These are phyloP conservation scores for Sordaria brevicollis DNA, from an alignment of 495 filamentous ascomycete genomes.

Conservation along the genomic window DNA sequence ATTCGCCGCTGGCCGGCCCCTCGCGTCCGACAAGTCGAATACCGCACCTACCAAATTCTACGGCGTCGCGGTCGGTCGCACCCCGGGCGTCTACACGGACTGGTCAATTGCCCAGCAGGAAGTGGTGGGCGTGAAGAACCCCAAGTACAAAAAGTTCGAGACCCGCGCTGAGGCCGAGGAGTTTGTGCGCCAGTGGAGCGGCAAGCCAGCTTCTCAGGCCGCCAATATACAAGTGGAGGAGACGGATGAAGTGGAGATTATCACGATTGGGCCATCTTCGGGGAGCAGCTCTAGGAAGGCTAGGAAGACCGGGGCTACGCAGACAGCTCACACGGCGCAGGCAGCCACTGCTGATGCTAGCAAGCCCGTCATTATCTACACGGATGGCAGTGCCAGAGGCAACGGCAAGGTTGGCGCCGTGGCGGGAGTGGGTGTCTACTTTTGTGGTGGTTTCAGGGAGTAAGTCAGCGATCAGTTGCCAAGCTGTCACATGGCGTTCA, in stretches of 20 bases:
- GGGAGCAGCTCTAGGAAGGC: conserved; percentile 53
- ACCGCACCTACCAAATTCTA: conserved; percentile 54
- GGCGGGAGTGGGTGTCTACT: conserved; percentile 83
- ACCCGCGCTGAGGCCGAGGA: conserved; percentile 64
- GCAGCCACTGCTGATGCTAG: conserved; percentile 26
- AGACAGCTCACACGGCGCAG: not conserved
- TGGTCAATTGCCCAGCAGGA: conserved; percentile 72
- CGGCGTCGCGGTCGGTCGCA: conserved; percentile 68
- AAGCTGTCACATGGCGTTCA: not conserved
- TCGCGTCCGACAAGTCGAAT: conserved; percentile 12
- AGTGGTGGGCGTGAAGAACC: conserved; percentile 64
- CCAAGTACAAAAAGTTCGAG: conserved; percentile 72
- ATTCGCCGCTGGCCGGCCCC: conserved; percentile 57
- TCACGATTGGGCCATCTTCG: conserved; percentile 25
- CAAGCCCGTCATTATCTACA: conserved; percentile 60
- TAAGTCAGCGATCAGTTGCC: conserved; percentile 24
- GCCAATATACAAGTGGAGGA: conserved; percentile 23
- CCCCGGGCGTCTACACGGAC: conserved; percentile 82
- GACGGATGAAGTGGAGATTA: conserved; percentile 26
- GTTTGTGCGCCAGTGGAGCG: conserved; percentile 24
- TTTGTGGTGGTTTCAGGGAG: conserved; percentile 61
- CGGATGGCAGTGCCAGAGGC: conserved; percentile 71
- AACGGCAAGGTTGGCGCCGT: conserved; percentile 65
- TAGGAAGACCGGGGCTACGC: conserved; percentile 31
- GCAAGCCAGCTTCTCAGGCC: conserved; percentile 12